These are phyloP conservation scores for Tritrichomonas foetus DNA, from an alignment of 208 protist species.

Conservation along the genomic window DNA sequence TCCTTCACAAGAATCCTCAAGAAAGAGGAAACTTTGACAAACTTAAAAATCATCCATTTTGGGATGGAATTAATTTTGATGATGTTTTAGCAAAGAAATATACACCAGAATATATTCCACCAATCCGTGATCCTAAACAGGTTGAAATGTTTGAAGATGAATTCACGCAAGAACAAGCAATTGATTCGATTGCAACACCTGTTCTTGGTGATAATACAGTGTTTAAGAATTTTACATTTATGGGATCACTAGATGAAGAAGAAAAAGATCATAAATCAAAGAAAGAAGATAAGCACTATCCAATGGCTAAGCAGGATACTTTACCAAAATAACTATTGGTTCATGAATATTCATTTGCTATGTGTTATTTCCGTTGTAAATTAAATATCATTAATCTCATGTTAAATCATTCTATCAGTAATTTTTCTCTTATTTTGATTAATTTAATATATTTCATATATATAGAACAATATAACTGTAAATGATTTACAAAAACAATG, in stretches of 20 bases:
- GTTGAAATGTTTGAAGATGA: neutral
- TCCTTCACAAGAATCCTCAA: slow-evolving; percentile 5
- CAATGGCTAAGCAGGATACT: no score
- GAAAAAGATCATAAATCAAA: no score
- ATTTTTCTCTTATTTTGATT: no score
- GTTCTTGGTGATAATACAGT: neutral
- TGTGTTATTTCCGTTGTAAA: no score
- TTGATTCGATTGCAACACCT: neutral
- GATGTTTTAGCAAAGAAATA: neutral
- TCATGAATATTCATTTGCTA: no score
- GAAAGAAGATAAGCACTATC: no score
- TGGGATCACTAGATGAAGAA: neutral
- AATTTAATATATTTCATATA: no score
- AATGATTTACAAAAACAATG: no score
- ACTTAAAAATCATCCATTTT: slow-evolving; percentile 36
- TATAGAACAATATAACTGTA: no score
- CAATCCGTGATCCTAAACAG: neutral
- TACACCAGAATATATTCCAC: neutral
- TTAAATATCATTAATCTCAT: no score
- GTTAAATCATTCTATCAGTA: no score
- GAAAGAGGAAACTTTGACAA: neutral
- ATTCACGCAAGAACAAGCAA: neutral
- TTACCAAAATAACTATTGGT: no score
- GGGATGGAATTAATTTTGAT: slow-evolving; percentile 41
- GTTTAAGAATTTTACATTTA: neutral